A percentile compares a stretch with the other conserved stretches of the same genome.
These are phyloP conservation scores for Aureobasidium vineae DNA, from an alignment of 2,329 filamentous ascomycete genomes.

Conservation along the genomic window DNA sequence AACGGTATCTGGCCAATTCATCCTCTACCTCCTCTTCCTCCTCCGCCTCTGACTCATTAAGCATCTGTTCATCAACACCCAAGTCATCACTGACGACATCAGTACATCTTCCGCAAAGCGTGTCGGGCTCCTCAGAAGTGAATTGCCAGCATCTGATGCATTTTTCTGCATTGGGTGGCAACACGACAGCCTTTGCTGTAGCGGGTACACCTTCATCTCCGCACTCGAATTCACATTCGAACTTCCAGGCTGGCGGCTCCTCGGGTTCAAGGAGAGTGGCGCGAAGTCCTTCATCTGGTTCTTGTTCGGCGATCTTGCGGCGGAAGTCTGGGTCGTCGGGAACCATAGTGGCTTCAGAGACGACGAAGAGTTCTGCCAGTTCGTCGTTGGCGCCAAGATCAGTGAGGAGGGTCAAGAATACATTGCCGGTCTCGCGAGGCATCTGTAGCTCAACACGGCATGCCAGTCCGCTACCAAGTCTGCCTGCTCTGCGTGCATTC, in stretches of 20 bases:
- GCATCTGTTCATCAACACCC: constrained; percentile 9
- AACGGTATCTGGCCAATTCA: constrained; percentile 15
- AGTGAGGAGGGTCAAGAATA: constrained; percentile 21
- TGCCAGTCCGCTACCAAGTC: constrained; percentile 77
- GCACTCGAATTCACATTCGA: constrained; percentile 45
- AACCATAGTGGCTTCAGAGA: constrained; percentile 40
- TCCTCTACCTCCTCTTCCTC: constrained; percentile 4
- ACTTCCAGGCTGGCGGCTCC: constrained; percentile 42
- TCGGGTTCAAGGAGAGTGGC: constrained; percentile 27
- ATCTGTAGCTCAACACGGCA: constrained; percentile 61
- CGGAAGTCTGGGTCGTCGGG: constrained; percentile 25
- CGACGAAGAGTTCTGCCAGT: constrained; percentile 45
- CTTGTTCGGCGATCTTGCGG: constrained; percentile 25
- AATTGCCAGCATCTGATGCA: constrained; percentile 91
- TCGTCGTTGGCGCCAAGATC: constrained; percentile 34
- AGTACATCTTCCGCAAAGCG: constrained; percentile 71
- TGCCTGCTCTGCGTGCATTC: constrained; percentile 65
- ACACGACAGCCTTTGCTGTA: constrained; percentile 33
- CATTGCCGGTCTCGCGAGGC: constrained; percentile 25
- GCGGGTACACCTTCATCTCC: constrained; percentile 31
- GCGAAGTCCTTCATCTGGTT: constrained; percentile 27
- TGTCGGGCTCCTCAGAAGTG: constrained; percentile 62
- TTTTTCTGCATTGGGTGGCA: constrained; percentile 59
- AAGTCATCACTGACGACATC: constrained; percentile 41
- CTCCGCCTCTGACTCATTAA: not conserved